A percentile compares a stretch with the other conserved stretches of the same genome.
Evolutionary conservation across 2,329 filamentous ascomycete genomes (phyloP).

Genomic region (Nothomitra cinnamomea): DNA sequence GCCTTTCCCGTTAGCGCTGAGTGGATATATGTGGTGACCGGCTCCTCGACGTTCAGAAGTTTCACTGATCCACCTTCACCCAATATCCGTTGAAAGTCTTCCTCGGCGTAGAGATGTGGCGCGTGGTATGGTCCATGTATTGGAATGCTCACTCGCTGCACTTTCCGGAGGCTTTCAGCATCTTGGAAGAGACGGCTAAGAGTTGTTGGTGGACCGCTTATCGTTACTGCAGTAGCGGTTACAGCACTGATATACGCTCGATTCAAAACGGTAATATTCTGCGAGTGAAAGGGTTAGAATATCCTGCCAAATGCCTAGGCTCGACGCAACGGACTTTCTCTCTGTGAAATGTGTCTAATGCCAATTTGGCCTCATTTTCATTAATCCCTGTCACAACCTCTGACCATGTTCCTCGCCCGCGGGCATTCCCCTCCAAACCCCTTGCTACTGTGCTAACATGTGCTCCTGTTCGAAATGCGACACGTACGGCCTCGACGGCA

Average conservation of each 20-base stretch:
- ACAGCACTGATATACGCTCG: conserved; percentile 34
- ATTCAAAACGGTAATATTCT: not conserved
- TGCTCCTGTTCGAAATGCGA: conserved; percentile 5
- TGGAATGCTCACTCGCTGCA: conserved; percentile 31
- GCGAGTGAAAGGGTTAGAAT: not conserved
- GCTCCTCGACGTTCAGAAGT: conserved; percentile 27
- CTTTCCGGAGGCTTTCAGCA: conserved; percentile 23
- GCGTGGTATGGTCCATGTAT: conserved; percentile 42
- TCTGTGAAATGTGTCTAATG: not conserved
- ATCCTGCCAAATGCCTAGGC: not conserved
- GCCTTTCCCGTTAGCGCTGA: conserved; percentile 30
- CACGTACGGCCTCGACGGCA: conserved; percentile 5
- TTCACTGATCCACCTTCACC: conserved; percentile 22
- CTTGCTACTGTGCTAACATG: not conserved
- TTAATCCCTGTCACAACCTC: not conserved
- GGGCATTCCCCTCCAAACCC: not conserved
- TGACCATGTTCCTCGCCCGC: conserved; percentile 1
- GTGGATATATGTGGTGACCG: conserved; percentile 28
- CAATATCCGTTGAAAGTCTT: conserved; percentile 30
- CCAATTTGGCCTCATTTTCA: not conserved
- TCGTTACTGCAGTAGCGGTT: conserved; percentile 30
- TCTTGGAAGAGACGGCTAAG: conserved; percentile 26
- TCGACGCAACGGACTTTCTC: not conserved
- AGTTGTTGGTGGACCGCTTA: conserved; percentile 37
- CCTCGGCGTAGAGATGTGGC: conserved; percentile 30